Conservation (phyloP, 345 rosid species). For the Pugionium dolabratum region DNA sequence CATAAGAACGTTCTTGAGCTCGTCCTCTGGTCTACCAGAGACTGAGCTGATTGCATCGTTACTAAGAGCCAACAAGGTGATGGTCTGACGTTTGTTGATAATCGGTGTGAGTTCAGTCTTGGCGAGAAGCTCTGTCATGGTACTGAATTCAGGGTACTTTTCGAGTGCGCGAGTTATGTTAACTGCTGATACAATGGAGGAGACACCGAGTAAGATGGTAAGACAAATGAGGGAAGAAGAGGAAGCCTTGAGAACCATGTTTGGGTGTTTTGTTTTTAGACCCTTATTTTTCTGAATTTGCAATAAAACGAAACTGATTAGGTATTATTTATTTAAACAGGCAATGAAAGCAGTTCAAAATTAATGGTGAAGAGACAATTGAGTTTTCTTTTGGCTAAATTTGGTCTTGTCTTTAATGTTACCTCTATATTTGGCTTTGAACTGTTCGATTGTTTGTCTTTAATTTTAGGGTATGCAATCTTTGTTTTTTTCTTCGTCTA, state of each 20-base stretch:
- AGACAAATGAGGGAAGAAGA: constrained; percentile 35
- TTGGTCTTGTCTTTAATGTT: constrained; percentile 26
- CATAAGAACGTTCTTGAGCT: constrained; percentile 50
- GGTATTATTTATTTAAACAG: constrained; percentile 30
- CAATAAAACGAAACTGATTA: constrained; percentile 1
- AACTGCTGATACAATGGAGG: constrained; percentile 42
- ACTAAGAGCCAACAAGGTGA: constrained; percentile 55
- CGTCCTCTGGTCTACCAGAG: constrained; percentile 43
- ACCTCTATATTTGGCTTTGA: constrained; percentile 35
- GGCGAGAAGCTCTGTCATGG: constrained; percentile 43
- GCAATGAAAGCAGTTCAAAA: constrained; percentile 11
- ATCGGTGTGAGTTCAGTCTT: constrained; percentile 41
- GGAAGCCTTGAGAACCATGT: constrained; percentile 45
- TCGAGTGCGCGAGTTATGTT: constrained; percentile 51
- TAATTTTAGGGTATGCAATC: background rate
- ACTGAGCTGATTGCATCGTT: constrained; percentile 47
- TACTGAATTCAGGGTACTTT: constrained; percentile 47
- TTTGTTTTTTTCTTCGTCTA: background rate
- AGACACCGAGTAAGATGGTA: constrained; percentile 34
- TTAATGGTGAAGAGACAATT: constrained; percentile 34
- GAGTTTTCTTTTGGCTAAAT: constrained; percentile 31
- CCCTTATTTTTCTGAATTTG: constrained; percentile 28
- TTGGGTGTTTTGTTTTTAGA: constrained; percentile 7
- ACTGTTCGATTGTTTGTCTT: constrained; percentile 4
- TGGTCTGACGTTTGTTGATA: constrained; percentile 48